These are phyloP conservation scores for Dactylellina haptotyla DNA, from an alignment of 2,329 filamentous ascomycete genomes.

Conservation along the genomic window DNA sequence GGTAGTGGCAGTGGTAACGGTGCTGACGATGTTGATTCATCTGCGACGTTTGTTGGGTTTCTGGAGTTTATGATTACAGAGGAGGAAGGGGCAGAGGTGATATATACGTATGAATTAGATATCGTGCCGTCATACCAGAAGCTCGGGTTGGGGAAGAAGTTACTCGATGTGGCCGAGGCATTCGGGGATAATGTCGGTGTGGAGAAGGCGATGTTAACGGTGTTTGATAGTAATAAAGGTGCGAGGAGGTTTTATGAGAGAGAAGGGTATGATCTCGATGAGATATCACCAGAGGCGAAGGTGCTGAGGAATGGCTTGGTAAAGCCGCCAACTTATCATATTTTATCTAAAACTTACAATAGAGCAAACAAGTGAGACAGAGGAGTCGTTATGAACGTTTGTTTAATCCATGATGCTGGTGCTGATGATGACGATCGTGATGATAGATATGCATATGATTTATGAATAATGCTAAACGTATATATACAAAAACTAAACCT, in stretches of 20 bases:
- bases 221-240: slow-evolving; percentile 56
- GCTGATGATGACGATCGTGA: slow-evolving; percentile 2
- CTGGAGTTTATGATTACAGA: slow-evolving; percentile 58
- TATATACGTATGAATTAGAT: slow-evolving; percentile 57
- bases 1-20: too few relatives aligned
- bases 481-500: slow-evolving; percentile 31
- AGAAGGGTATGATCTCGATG: slow-evolving; percentile 62
- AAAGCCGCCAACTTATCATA: slow-evolving; percentile 66
- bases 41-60: slow-evolving; percentile 57
- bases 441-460: not conserved
- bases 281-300: slow-evolving; percentile 66
- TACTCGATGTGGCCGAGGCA: slow-evolving; percentile 55
- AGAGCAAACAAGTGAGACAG: not conserved
- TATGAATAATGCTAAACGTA: not conserved
- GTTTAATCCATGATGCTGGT: slow-evolving; percentile 3
- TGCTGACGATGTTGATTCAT: slow-evolving; percentile 65
- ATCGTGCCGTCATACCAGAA: slow-evolving; percentile 43
- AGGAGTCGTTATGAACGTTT: slow-evolving; percentile 20
- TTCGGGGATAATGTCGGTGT: slow-evolving; percentile 55
- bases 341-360: slow-evolving; percentile 65
- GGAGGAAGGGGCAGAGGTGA: slow-evolving; percentile 54
- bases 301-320: slow-evolving; percentile 65
- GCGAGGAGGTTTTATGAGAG: slow-evolving; percentile 56
- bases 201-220: slow-evolving; percentile 57
- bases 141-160: slow-evolving; percentile 50